Evolutionary conservation across 2,329 filamentous ascomycete genomes (phyloP).

Genomic region (Chaetothyriales sp.): DNA sequence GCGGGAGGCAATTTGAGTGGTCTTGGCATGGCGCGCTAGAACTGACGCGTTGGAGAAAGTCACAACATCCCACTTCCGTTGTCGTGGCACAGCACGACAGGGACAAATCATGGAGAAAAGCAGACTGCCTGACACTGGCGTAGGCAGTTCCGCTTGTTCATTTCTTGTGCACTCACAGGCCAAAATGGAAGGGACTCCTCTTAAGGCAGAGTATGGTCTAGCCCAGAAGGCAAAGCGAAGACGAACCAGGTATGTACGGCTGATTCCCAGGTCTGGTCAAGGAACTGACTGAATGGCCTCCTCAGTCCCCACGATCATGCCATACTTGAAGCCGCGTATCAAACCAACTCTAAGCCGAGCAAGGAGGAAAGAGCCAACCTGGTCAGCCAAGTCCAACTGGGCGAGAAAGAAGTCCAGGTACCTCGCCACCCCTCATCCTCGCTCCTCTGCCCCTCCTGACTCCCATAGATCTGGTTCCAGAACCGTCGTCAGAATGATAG

Average conservation of each 20-base stretch:
- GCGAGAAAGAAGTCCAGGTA: conserved; percentile 95
- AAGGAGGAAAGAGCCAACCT: conserved; percentile 76
- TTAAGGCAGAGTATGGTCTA: neutral
- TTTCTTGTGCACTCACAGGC: neutral
- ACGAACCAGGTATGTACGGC: conserved; percentile 13
- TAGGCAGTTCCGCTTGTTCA: neutral
- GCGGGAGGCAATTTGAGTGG: neutral
- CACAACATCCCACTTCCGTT: neutral
- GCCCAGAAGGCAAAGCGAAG: conserved; percentile 11
- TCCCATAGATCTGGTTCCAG: conserved; percentile 82
- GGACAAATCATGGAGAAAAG: neutral
- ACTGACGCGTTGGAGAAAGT: neutral
- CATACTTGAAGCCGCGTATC: conserved; percentile 74
- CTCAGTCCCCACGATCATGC: conserved; percentile 73
- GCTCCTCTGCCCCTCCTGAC: conserved; percentile 1
- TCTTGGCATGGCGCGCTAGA: neutral
- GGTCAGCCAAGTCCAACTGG: conserved; percentile 70
- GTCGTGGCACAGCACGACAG: neutral
- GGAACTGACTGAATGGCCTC: conserved; percentile 2
- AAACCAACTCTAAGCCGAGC: conserved; percentile 76
- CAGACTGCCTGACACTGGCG: neutral
- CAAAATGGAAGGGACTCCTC: neutral
- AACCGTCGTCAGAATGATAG: conserved; percentile 88
- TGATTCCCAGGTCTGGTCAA: neutral
- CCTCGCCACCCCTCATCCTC: conserved; percentile 22